These are phyloP conservation scores for Fusarium robinianum DNA, from an alignment of 2,329 filamentous ascomycete genomes.

Conservation along the genomic window DNA sequence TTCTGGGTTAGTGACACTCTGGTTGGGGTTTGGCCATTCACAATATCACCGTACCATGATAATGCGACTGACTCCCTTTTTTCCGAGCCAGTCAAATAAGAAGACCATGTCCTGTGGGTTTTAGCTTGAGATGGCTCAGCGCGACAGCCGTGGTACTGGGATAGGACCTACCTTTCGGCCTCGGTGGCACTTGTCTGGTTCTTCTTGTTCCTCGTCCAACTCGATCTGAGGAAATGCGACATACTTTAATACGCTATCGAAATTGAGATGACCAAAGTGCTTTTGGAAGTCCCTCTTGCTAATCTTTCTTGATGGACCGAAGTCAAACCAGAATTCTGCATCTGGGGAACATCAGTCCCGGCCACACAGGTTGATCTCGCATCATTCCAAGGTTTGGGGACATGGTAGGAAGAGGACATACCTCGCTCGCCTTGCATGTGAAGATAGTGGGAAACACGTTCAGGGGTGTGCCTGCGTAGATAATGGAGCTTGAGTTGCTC, in stretches of 20 bases:
- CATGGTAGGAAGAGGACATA: neutral
- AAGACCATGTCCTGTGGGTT: conserved; percentile 17
- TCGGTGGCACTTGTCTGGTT: neutral
- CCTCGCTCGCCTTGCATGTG: neutral
- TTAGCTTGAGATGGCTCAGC: neutral
- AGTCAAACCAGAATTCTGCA: conserved; percentile 12
- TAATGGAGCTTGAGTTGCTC: conserved; percentile 6
- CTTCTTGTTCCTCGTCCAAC: neutral
- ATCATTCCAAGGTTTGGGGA: neutral
- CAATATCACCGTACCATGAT: conserved; percentile 16
- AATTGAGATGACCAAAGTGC: conserved; percentile 10
- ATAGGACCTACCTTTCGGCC: conserved; percentile 3
- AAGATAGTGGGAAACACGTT: neutral
- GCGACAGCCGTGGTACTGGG: accelerated
- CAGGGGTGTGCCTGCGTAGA: conserved; percentile 2
- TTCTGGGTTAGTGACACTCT: neutral
- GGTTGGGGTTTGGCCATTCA: too few species aligned
- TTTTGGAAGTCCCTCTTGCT: neutral
- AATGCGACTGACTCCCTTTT: neutral
- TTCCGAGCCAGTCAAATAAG: conserved; percentile 11
- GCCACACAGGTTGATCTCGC: too few species aligned
- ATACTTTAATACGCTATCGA: conserved; percentile 9
- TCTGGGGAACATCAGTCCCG: neutral
- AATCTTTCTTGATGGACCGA: conserved; percentile 4
- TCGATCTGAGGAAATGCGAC: conserved; percentile 12